These are phyloP conservation scores for Ogataea minuta DNA, from an alignment of 805 yeast genomes.

Conservation along the genomic window DNA sequence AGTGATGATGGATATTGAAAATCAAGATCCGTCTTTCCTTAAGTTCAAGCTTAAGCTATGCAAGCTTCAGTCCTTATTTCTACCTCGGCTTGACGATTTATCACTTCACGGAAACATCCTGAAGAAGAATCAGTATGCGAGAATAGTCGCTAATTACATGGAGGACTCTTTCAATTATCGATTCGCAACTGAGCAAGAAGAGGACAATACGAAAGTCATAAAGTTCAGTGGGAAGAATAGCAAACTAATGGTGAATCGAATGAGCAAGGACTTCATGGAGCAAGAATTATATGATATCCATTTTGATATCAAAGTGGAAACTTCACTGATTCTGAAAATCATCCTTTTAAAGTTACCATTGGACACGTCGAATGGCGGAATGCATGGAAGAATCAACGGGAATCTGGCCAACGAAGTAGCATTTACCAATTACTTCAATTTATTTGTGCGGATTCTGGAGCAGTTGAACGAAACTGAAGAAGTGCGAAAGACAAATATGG, in stretches of 20 bases:
- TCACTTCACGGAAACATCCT: conserved; percentile 31
- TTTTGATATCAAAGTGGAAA: conserved; percentile 41
- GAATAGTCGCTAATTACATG: conserved; percentile 33
- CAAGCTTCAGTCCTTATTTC: conserved; percentile 30
- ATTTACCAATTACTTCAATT: conserved; percentile 67
- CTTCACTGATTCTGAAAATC: conserved; percentile 55
- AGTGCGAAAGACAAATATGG: conserved; percentile 16
- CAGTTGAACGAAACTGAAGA: conserved; percentile 34
- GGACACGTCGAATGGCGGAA: conserved; percentile 54
- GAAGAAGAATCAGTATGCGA: conserved; percentile 33
- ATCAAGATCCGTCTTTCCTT: conserved; percentile 23
- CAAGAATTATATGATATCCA: conserved; percentile 30
- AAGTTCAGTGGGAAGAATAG: conserved; percentile 8
- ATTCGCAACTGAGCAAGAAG: conserved; percentile 24
- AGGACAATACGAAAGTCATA: conserved; percentile 25
- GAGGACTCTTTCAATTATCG: conserved; percentile 32
- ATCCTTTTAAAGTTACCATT: conserved; percentile 55
- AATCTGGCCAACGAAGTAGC: conserved; percentile 42
- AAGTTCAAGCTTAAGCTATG: conserved; percentile 33
- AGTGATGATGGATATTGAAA: conserved; percentile 19
- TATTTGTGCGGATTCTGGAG: conserved; percentile 54
- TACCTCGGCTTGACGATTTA: conserved; percentile 28
- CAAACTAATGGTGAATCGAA: background rate
- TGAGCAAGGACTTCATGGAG: conserved; percentile 20
- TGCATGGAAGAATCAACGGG: conserved; percentile 29